These are phyloP conservation scores for Leccinum pellstonianum DNA, from an alignment of 768 basidiomycete genomes.

Conservation along the genomic window DNA sequence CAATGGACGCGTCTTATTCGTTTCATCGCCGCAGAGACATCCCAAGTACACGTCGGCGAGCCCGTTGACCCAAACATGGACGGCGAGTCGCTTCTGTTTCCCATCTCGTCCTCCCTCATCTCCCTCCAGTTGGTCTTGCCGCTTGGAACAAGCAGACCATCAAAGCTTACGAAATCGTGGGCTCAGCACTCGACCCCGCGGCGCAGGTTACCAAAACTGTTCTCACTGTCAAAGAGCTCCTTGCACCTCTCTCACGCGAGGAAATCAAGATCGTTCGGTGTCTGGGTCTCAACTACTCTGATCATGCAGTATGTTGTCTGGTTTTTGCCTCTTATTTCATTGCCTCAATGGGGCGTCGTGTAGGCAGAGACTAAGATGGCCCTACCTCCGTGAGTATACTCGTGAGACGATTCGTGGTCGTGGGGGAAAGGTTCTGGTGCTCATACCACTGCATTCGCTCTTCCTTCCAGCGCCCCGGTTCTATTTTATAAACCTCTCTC, in stretches of 20 bases:
- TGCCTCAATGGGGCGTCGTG: not conserved
- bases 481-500: conserved; percentile 79
- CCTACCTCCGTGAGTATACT: conserved; percentile 55
- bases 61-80: conserved; percentile 68
- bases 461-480: conserved; percentile 53
- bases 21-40: conserved; percentile 75
- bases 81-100: conserved; percentile 37
- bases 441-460: not conserved
- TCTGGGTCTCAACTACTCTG: conserved; percentile 80
- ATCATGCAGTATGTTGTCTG: conserved; percentile 61
- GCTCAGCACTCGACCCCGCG: conserved; percentile 63
- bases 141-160: conserved; percentile 52
- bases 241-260: conserved; percentile 65
- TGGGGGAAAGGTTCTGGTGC: not conserved
- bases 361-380: conserved; percentile 68
- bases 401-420: not conserved
- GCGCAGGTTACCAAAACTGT: conserved; percentile 62
- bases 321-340: not conserved
- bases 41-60: conserved; percentile 72
- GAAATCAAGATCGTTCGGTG: conserved; percentile 72
- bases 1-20: conserved; percentile 79
- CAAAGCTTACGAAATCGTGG: conserved; percentile 69
- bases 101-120: not conserved
- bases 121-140: conserved; percentile 56
- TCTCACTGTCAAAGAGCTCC: conserved; percentile 68